Conservation (phyloP, 1,284 basidiomycete species). For the Singerocomus rubriflavus region DNA sequence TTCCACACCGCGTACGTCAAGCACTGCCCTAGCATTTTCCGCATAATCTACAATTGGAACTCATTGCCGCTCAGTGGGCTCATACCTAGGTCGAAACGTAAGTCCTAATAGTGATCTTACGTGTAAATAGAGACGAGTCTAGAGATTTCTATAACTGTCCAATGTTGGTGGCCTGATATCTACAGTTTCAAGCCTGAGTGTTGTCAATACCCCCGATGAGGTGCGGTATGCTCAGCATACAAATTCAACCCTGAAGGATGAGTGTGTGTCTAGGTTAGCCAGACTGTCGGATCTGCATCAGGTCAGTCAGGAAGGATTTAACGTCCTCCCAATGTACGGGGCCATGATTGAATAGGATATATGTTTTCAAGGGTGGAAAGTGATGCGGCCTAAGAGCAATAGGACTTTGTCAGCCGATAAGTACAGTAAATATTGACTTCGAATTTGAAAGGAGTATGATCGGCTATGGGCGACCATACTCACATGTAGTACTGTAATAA, state of each 20-base stretch:
- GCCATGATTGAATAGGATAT: not conserved
- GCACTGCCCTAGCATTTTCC: slow-evolving; percentile 14
- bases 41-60: slow-evolving; percentile 12
- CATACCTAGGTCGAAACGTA: slow-evolving; percentile 7
- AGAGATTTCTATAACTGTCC: slow-evolving; percentile 8
- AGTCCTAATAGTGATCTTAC: slow-evolving; percentile 12
- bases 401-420: not conserved
- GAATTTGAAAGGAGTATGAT: not conserved
- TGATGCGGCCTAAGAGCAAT: not conserved
- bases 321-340: not conserved
- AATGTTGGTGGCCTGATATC: slow-evolving; percentile 1
- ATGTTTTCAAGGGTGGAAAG: not conserved
- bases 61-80: slow-evolving; percentile 16
- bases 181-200: not conserved
- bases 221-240: slow-evolving; percentile 2
- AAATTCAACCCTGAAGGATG: slow-evolving; percentile 4
- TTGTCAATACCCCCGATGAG: not conserved
- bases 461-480: too few species aligned
- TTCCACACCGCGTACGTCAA: slow-evolving; percentile 8
- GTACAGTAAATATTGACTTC: not conserved
- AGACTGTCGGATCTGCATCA: slow-evolving; percentile 1
- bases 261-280: not conserved
- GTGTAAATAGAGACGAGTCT: slow-evolving; percentile 5
- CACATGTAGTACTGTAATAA: too few species aligned
- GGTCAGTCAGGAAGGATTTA: not conserved